These are phyloP conservation scores for Sphaerulina vaccinii DNA, from an alignment of 2,329 filamentous ascomycete genomes.

Conservation along the genomic window DNA sequence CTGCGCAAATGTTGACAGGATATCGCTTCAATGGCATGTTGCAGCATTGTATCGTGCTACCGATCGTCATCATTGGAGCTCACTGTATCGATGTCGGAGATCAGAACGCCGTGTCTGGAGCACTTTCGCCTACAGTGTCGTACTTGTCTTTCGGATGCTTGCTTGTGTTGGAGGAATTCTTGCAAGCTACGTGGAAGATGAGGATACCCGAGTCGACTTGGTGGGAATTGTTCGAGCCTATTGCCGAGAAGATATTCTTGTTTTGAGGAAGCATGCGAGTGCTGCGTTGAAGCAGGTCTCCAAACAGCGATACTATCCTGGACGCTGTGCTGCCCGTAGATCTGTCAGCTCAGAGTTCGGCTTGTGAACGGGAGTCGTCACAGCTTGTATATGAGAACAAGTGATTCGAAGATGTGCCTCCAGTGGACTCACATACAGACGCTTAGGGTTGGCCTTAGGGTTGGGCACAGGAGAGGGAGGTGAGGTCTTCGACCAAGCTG, in stretches of 20 bases:
- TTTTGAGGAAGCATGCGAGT: too few relatives aligned
- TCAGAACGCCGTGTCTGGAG: conserved; percentile 9
- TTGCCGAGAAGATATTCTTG: conserved; percentile 19
- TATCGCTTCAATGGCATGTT: conserved; percentile 15
- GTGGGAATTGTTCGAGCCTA: conserved; percentile 20
- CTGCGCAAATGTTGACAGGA: conserved; percentile 1
- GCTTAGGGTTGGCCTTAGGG: too few relatives aligned
- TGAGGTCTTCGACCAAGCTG: too few relatives aligned
- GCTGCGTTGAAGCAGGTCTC: too few relatives aligned
- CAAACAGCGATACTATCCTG: too few relatives aligned
- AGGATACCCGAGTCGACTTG: conserved; percentile 12
- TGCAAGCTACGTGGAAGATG: conserved; percentile 15
- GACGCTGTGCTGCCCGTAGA: too few relatives aligned
- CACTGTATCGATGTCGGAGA: conserved; percentile 14
- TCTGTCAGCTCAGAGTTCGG: too few relatives aligned
- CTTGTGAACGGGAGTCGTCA: too few relatives aligned
- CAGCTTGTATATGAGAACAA: too few relatives aligned
- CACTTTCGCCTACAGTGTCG: conserved; percentile 17
- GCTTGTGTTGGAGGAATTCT: conserved; percentile 17
- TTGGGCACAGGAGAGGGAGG: too few relatives aligned
- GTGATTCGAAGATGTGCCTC: too few relatives aligned
- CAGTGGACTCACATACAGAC: too few relatives aligned
- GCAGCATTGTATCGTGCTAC: conserved; percentile 20
- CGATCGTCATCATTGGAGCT: conserved; percentile 18
- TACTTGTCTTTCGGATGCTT: conserved; percentile 19